Evolutionary conservation across 306 rosid species (phyloP), one percentile per base, ranked within the genome.

Genomic region (Geum urbanum): DNA sequence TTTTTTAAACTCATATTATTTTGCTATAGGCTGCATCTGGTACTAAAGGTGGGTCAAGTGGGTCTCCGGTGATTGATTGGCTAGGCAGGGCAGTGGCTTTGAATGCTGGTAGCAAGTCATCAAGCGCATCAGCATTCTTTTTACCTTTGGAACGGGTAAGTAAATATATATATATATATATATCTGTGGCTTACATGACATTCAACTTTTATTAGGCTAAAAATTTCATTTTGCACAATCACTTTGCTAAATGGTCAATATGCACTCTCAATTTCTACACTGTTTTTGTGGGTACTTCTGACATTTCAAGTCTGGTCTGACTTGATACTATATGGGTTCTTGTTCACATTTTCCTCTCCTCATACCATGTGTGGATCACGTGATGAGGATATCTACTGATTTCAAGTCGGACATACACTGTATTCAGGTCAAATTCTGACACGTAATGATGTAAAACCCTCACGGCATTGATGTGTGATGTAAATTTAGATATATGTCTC

Each of bases 41-140:
- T 74, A 94, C 98, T 66, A 94, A 94, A 87, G 96, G 98, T 75
- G 97, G 98, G 66, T 90, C 98, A 32, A 94, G 97, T 84, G 97
- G 98, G 56, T 94, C 98, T 69, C 97, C 98, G 22, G 97, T 94
- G 69, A 87, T 94, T 76, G 96, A 94, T 85, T 94, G 95, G 86
- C 86, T 78, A 80, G 98, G 98, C 56, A 87, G 95, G 77, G 98
- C 95, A 2, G 95, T 94, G 64, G 98, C 97, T 69, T 82, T 94
- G 80, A 94, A 94, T 83, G 98, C 98, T 77, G 98, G 98, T 78
- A 84, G 98, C 91, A 94, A 88, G 83, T 82, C 98, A 51, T 90
- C 96, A 55, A 90, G 97, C 74, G 96, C 98, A 73, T 94, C 97
- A 12, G 97, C 98, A 2, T 88, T 90, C 77, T 94, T 94, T 77